phyloP scores from a whole-genome alignment of 352 stramenopile species.

The Globisporangium nodosum region DNA sequence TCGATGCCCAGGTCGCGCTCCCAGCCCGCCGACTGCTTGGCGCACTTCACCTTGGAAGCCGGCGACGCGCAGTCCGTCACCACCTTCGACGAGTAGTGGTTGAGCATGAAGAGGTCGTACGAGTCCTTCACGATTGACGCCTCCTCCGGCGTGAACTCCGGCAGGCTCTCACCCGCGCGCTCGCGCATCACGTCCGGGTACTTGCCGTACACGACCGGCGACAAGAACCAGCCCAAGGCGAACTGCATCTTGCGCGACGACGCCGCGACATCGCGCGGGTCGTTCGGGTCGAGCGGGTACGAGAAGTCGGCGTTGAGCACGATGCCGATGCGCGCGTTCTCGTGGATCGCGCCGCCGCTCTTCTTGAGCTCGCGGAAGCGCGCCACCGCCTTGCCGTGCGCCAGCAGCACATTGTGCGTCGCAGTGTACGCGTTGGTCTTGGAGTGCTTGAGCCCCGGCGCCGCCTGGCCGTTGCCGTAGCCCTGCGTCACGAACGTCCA shows the following conservation, averaged over 20 bases:
- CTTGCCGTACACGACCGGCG: constrained; percentile 87
- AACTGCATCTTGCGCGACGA: constrained; percentile 87
- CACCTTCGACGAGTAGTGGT: constrained; percentile 11
- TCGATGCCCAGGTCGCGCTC: constrained; percentile 47
- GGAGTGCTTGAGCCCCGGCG: constrained; percentile 26
- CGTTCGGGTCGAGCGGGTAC: constrained; percentile 65
- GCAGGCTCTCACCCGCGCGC: constrained; percentile 68
- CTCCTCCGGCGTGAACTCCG: constrained; percentile 80
- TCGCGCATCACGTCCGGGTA: constrained; percentile 91
- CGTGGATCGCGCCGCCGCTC: constrained; percentile 13
- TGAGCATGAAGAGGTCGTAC: constrained; percentile 44
- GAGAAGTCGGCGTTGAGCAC: constrained; percentile 81
- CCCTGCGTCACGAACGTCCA: constrained; percentile 84
- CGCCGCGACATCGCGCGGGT: constrained; percentile 41
- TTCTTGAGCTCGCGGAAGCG: constrained; percentile 80
- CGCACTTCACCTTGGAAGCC: constrained; percentile 27
- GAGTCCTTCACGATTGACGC: constrained; percentile 79
- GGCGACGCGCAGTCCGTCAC: constrained; percentile 42
- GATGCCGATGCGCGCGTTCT: constrained; percentile 86
- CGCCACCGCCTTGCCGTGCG: constrained; percentile 83
- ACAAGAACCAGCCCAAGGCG: constrained; percentile 88
- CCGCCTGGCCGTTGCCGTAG: constrained; percentile 72
- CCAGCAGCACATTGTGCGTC: constrained; percentile 89
- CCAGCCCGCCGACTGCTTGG: constrained; percentile 28
- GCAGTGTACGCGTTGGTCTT: constrained; percentile 42